Base-by-base conservation (phyloP, 371 early-diverging fungal species). In the Mortierella sp. region DNA sequence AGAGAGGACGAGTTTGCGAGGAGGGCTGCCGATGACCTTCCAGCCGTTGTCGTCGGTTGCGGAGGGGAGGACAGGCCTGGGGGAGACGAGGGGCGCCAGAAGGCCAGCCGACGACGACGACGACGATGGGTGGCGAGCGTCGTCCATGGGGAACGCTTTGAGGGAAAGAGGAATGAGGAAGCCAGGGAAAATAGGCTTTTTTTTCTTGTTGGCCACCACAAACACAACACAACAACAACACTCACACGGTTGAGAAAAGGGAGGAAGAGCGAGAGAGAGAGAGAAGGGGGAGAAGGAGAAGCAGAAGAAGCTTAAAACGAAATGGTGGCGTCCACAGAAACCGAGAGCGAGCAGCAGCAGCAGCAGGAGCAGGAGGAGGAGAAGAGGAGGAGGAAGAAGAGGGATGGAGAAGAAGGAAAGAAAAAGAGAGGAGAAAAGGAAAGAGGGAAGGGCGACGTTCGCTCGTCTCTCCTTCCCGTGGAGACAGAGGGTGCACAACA, bases 11-110 rank as follows among this genome's bases (percentile, higher is more conserved):
- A 53, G 54, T 21, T 34, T 27, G 19, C 65, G 51, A 23, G 76
- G 70, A 18, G 76, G 76, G 42, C 65, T 68, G n/a, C 76, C 70
- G 24, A 76, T 70, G n/a, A 50, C 56, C 42, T 65, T 76, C 70
- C 76, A 69, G 58, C 52, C 54, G 34, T 34, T 57, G 52, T 61
- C 30, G 27, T 43, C 23, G 10, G 58, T 18, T 41, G 38, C 19
- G 23, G 60, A 24, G 6, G 52, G 43, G 10, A 53, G 67, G 27
- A 72, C 67, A n/a, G 72, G 67, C 16, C 14, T 9, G 4, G 72
- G 67, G n/a, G 55, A 54, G 39, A 51, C 56, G 27, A 58, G 57
- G 5, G 67, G 67, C 26, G 67, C 67, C 49, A 49, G 60, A 24
- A 67, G 55, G 28, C 68, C 63, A 14, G n/a, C n/a, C n/a, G n/a